These are phyloP conservation scores for Pyrenophora seminiperda DNA, from an alignment of 2,329 filamentous ascomycete species.

Conservation along the genomic window DNA sequence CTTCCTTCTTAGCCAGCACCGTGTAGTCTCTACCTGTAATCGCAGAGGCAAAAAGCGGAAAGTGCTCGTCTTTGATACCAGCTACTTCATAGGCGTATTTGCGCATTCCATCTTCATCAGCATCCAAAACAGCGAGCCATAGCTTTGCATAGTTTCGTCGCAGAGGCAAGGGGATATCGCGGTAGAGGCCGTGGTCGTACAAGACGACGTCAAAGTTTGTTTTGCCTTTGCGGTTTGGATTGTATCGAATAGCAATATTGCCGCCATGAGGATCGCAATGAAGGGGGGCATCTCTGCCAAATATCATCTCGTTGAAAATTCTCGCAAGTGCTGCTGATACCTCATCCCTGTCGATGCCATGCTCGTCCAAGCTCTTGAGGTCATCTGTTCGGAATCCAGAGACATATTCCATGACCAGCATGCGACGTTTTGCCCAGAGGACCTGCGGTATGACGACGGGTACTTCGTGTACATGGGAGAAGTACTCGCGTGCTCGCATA, in stretches of 20 bases:
- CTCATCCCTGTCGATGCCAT: conserved; percentile 91
- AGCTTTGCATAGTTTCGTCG: conserved; percentile 92
- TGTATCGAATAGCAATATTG: conserved; percentile 89
- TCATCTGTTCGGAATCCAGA: conserved; percentile 87
- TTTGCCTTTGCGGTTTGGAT: conserved; percentile 62
- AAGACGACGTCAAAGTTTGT: conserved; percentile 91
- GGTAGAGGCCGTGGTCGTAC: conserved; percentile 96
- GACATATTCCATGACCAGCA: conserved; percentile 94
- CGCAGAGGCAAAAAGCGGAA: conserved; percentile 91
- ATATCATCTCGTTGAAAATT: conserved; percentile 99
- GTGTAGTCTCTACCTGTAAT: conserved; percentile 93
- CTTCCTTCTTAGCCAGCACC: conserved; percentile 64
- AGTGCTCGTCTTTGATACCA: conserved; percentile 84
- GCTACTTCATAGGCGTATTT: conserved; percentile 88
- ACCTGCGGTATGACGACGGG: conserved; percentile 89
- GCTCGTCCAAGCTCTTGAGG: conserved; percentile 79
- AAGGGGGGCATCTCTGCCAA: conserved; percentile 82
- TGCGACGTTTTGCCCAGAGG: conserved; percentile 84
- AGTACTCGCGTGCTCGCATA: conserved; percentile 77
- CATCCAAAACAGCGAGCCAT: conserved; percentile 94
- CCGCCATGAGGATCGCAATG: conserved; percentile 98
- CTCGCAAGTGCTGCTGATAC: conserved; percentile 87
- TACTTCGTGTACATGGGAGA: conserved; percentile 71
- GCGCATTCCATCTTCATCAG: conserved; percentile 83
- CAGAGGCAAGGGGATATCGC: conserved; percentile 80